Evolutionary conservation across 1,284 basidiomycete genomes (phyloP), one percentile per base, ranked within the genome.

Genomic region (Papiliotrema flavescens): DNA sequence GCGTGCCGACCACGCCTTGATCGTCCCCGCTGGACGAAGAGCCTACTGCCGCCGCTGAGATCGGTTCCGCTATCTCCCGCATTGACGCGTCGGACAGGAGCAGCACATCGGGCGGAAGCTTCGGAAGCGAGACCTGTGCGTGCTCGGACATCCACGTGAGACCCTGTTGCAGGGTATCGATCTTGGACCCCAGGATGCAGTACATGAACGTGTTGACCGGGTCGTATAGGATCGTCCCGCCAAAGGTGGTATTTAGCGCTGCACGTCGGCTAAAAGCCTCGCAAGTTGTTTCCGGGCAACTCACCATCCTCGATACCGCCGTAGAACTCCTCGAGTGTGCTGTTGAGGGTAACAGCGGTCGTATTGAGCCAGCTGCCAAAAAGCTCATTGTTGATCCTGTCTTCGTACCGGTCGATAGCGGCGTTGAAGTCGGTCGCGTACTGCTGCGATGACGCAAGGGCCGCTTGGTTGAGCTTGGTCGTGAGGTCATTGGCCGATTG

Each of bases 81-180:
- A 90, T 83, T 3, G 83, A 79, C 1, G 76, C 72, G 8, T 83
- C 83, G 0, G 87, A 88, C 45, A 97, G 81, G 41, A 91, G 79
- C 53, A 98, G 84, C 37, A 87, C 81, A 54, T 82, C 82, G 47
- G 85, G 77, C 53, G 88, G 85, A 39, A 96, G 81, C 35, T 80
- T 81, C 0, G 89, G 86, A 49, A 97, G 82, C 61, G 88, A 79
- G 60, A 96, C 81, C 45, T 84, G 79, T 37, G 94, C 85, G 72
- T 95, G 92, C 61, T 92, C 80, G 65, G 94, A 87, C 57, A 98
- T 80, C 83, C 95, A 98, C 0, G 90, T 96, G 47, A 98, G 80
- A 8, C 89, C 93, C 20, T 84, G 82, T 74, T 94, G 89, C 64
- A 98, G 81, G 7, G 86, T 88, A 53, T 84, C 80, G 47, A 98